Conservation (phyloP, 75 land plant genomes). For the Pseudotsuga menziesii region DNA sequence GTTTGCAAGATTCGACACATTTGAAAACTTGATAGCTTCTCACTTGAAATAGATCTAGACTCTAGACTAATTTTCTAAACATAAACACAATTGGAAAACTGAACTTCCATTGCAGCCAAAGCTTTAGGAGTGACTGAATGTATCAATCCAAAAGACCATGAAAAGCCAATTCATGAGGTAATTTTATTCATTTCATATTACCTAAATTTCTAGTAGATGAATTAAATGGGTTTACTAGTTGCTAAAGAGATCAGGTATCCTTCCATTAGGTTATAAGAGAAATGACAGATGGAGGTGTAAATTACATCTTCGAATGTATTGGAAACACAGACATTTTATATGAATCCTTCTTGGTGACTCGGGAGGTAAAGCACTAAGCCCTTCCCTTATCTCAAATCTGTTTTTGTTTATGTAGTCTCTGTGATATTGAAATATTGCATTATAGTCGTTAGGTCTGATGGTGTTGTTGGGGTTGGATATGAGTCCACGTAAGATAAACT, state of each 20-base stretch:
- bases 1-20: too few species aligned
- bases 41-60: too few species aligned
- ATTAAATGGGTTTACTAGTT: background rate
- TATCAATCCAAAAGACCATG: slow-evolving; percentile 32
- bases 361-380: slow-evolving; percentile 11
- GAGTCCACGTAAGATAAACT: background rate
- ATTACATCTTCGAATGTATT: slow-evolving; percentile 41
- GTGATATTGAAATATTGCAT: too few species aligned
- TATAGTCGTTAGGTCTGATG: slow-evolving; percentile 37
- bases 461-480: slow-evolving; percentile 26
- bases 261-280: slow-evolving; percentile 28
- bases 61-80: too few species aligned
- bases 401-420: too few species aligned
- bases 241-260: background rate
- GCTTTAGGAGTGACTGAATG: slow-evolving; percentile 20
- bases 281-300: slow-evolving; percentile 41
- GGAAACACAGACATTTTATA: slow-evolving; percentile 22
- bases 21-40: too few species aligned
- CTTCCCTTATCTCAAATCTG: background rate
- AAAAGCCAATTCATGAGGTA: slow-evolving; percentile 35
- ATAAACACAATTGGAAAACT: too few species aligned
- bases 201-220: background rate
- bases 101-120: slow-evolving; percentile 6
- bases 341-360: slow-evolving; percentile 26
- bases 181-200: background rate